A percentile compares a stretch with the other conserved stretches of the same genome.
These are phyloP conservation scores for Xylariaceae sp. DNA, from an alignment of 2,329 filamentous ascomycete species.

Conservation along the genomic window DNA sequence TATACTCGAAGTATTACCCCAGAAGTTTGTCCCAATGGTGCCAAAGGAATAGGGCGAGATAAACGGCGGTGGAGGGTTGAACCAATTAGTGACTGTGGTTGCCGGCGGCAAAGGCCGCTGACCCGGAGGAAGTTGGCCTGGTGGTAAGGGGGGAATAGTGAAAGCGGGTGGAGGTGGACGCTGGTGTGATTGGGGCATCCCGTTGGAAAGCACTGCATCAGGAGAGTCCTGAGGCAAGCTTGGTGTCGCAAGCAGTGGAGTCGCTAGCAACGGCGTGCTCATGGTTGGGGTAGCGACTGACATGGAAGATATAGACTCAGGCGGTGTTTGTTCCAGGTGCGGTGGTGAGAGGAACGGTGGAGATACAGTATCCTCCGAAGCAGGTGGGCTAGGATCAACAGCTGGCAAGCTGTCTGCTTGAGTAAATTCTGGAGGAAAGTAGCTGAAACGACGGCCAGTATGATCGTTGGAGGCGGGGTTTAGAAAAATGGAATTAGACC, in stretches of 20 bases:
- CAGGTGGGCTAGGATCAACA: slow-evolving; percentile 39
- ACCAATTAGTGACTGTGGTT: slow-evolving; percentile 55
- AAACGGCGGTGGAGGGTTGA: slow-evolving; percentile 57
- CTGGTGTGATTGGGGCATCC: slow-evolving; percentile 28
- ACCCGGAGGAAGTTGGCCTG: slow-evolving; percentile 43
- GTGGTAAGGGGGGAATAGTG: slow-evolving; percentile 47
- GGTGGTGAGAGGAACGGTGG: slow-evolving; percentile 39
- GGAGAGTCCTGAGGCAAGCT: slow-evolving; percentile 33
- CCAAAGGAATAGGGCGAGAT: slow-evolving; percentile 59
- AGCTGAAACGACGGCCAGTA: slow-evolving; percentile 64
- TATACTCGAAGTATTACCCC: slow-evolving; percentile 38
- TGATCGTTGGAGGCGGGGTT: slow-evolving; percentile 61
- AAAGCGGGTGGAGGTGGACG: slow-evolving; percentile 43
- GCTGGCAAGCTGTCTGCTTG: slow-evolving; percentile 43
- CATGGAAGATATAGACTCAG: slow-evolving; percentile 36
- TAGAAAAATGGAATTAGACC: slow-evolving; percentile 70
- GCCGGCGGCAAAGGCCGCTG: slow-evolving; percentile 52
- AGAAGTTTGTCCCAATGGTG: slow-evolving; percentile 49
- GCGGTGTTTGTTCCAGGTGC: slow-evolving; percentile 37
- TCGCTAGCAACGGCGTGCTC: slow-evolving; percentile 35
- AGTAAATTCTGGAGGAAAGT: slow-evolving; percentile 64
- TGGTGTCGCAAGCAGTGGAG: slow-evolving; percentile 33
- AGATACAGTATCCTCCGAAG: slow-evolving; percentile 38
- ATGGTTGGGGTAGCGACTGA: slow-evolving; percentile 34
- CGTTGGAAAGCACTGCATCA: slow-evolving; percentile 30